These are phyloP conservation scores for Porphyrellus cyaneotinctus DNA, from an alignment of 768 basidiomycete species.

Conservation along the genomic window DNA sequence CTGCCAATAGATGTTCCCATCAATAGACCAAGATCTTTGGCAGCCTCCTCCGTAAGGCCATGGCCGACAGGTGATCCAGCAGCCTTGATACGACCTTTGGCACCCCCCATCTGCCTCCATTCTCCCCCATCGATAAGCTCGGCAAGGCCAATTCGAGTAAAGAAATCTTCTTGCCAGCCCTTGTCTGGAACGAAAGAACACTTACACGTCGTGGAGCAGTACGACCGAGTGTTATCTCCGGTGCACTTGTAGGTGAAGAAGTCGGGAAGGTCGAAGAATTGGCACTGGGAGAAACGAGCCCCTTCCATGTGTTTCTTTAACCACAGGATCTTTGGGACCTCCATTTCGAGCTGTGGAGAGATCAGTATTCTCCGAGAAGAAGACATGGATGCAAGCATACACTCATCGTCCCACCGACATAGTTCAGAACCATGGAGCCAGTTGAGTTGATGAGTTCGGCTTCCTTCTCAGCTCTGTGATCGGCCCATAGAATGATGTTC, in stretches of 20 bases:
- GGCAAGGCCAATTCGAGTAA: conserved; percentile 75
- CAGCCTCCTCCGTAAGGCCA: conserved; percentile 75
- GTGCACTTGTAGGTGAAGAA: conserved; percentile 94
- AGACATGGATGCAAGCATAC: conserved; percentile 39
- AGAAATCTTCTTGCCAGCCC: conserved; percentile 91
- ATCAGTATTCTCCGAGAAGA: conserved; percentile 6
- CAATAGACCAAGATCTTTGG: conserved; percentile 77
- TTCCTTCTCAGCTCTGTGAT: conserved; percentile 91
- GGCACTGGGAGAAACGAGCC: conserved; percentile 65
- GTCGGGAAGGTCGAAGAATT: conserved; percentile 92
- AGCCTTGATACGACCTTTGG: conserved; percentile 61
- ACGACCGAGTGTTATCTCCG: conserved; percentile 62
- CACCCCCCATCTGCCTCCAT: conserved; percentile 73
- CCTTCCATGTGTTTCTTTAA: conserved; percentile 83
- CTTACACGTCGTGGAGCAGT: conserved; percentile 95
- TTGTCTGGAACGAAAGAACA: conserved; percentile 83
- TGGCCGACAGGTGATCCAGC: conserved; percentile 82
- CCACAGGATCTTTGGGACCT: conserved; percentile 97
- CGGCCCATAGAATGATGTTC: conserved; percentile 94
- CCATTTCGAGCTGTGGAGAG: conserved; percentile 83
- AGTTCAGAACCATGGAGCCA: conserved; percentile 81
- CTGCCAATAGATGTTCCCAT: conserved; percentile 92
- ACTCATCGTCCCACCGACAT: conserved; percentile 95
- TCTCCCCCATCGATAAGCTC: conserved; percentile 58
- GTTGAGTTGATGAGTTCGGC: conserved; percentile 86